Evolutionary conservation across 331 rosid species (phyloP), one percentile per base, ranked within the genome.

Genomic region (Malus hybrid): DNA sequence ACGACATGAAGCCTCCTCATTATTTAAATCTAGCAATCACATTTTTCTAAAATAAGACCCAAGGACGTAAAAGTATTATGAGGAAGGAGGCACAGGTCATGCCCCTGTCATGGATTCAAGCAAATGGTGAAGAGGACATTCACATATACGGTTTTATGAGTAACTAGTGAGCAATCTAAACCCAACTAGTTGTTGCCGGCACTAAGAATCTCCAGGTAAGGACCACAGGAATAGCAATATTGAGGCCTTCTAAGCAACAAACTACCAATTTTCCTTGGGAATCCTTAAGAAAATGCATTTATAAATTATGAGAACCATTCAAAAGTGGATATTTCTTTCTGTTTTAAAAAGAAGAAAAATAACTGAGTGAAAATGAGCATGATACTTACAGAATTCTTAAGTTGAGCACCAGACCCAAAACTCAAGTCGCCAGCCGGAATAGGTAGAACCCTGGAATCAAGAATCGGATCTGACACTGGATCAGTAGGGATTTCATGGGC

Each of bases 381-480:
- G 24, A 52, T 56, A 80, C 91, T 4, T 84, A 94, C 99, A 19
- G 92, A 94, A 80, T 94, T 94, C 82, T 94, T 94, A 12, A 94
- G 96, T 70, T 92, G 99, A 64, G 99, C 99, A 74, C 99, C 99
- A 42, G 99, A 94, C 24, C 99, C 96, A 70, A 94, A 94, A 78
- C 99, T 94, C 85, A 94, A 85, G 79, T 94, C 86, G 68, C 99
- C 99, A 28, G 97, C 99, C 6, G 97, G 97, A 81, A 94, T 94
- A 34, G 99, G 97, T 82, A 94, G 84, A 82, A 94, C 99, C 80
- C 85, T 90, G 32, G 96, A 83, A 84, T 94, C 99, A 57, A 92
- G 79, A 32, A 94, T 92, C 70, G 99, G 99, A 81, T 94, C 99
- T 34, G 99, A 94, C 63, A 94, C 81, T 29, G 99, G 99, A 83